These are phyloP conservation scores for Lentinula detonsa DNA, from an alignment of 768 basidiomycete species.

Conservation along the genomic window DNA sequence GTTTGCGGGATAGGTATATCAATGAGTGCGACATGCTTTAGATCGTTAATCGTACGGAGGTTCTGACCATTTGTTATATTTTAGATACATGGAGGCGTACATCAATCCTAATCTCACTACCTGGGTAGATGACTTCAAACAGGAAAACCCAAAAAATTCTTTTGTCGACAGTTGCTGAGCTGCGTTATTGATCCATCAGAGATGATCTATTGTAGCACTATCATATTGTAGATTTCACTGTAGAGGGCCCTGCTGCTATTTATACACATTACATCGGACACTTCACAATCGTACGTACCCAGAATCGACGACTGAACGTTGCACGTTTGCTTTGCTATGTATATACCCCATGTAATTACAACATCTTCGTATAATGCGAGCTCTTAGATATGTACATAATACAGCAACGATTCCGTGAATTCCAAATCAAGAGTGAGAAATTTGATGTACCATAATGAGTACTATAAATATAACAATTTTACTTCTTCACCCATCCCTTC, in stretches of 20 bases:
- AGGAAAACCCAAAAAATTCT: slow-evolving; percentile 45
- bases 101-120: slow-evolving; percentile 45
- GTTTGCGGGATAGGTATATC: slow-evolving; percentile 37
- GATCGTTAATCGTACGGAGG: neutral
- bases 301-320: neutral
- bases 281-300: neutral
- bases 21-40: slow-evolving; percentile 33
- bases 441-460: neutral
- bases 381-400: neutral
- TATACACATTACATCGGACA: neutral
- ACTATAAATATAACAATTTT: neutral
- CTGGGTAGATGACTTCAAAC: slow-evolving; percentile 35
- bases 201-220: neutral
- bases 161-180: slow-evolving; percentile 35
- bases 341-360: neutral
- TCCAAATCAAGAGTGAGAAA: slow-evolving; percentile 2
- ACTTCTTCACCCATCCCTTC: slow-evolving; percentile 52
- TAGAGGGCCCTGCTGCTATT: neutral
- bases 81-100: slow-evolving; percentile 49
- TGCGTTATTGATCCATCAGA: neutral
- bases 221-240: neutral
- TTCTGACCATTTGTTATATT: neutral
- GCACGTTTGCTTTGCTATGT: neutral
- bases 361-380: neutral
- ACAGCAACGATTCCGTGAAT: neutral